phyloP scores from a whole-genome alignment of 176 grass and related monocot genomes.

The Musa beccarii region DNA sequence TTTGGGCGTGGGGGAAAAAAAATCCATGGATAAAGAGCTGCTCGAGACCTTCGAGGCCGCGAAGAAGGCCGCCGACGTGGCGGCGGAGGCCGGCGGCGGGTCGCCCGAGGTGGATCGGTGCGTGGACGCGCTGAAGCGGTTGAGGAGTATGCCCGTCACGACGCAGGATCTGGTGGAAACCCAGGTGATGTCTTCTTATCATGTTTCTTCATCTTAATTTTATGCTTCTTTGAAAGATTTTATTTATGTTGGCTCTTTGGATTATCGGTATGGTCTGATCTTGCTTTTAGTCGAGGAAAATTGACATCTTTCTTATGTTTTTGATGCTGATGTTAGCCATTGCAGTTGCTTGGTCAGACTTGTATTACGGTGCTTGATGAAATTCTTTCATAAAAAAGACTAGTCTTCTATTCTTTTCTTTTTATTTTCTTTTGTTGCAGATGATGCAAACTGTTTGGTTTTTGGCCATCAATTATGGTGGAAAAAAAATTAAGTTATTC shows the following conservation, averaged over 20 bases:
- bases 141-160: slow-evolving; percentile 65
- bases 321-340: too few species aligned
- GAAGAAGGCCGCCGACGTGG: slow-evolving; percentile 74
- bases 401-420: too few species aligned
- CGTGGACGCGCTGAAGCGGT: slow-evolving; percentile 60
- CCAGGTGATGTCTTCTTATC: slow-evolving; percentile 35
- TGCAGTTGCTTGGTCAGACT: too few species aligned
- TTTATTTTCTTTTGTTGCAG: too few species aligned
- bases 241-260: background rate
- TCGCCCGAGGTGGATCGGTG: slow-evolving; percentile 72
- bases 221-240: background rate
- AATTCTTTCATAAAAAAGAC: too few species aligned
- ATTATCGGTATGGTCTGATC: too few species aligned
- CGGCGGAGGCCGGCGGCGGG: slow-evolving; percentile 19
- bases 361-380: too few species aligned
- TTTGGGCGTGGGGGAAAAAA: background rate
- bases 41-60: slow-evolving; percentile 82
- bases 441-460: too few species aligned
- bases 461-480: too few species aligned
- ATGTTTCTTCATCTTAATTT: background rate
- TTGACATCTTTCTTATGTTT: too few species aligned
- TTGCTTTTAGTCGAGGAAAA: too few species aligned
- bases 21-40: slow-evolving; percentile 70
- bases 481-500: too few species aligned
- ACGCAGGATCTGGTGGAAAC: slow-evolving; percentile 76